Evolutionary conservation across 2,329 filamentous ascomycete species (phyloP), one percentile per base, ranked within the genome.

Genomic region (Aureobasidium lini): DNA sequence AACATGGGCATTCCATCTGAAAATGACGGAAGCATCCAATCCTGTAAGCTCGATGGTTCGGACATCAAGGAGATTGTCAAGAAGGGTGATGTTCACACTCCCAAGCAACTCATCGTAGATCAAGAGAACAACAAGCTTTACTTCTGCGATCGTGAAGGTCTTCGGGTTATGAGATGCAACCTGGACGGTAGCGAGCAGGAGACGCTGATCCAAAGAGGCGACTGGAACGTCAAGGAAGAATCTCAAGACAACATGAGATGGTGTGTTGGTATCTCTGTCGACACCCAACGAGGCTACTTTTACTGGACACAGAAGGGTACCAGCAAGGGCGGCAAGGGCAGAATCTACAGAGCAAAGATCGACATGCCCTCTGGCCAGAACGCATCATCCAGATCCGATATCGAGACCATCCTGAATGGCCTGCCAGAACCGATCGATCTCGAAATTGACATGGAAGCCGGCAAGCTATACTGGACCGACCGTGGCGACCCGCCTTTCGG

Each of bases 241-340:
- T 16, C 36, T 2, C 40, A 32, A 18, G 54, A 57, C 16, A 16
- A 28, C 5, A 83, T 65, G 67, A 70, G 16, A 4, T 83, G 81
- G 81, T 83, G 80, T 58, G 82, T 85, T 8, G 83, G 83, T 1
- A 74, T 86, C 40, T 68, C 77, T 0, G 72, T 85, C 0, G 75
- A 76, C 3, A 58, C 48, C 32, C 61, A 67, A 0, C 68, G 70
- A 1, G 74, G 75, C 13, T 74, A 76, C 43, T 72, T 85, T 47
- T 85, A 80, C 72, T 86, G 83, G 83, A 81, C 79, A 0, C 82
- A 85, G 54, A 48, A 85, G 64, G 83, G 83, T 0, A 70, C 73
- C 0, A 75, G 76, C 3, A 85, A 84, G 66, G 75, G 72, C 0
- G 70, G 68, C 1, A 66, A 75, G 42, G 83, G 83, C 0, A 73